Percentiles rank a stretch among this genome's conserved stretches.
phyloP scores from a whole-genome alignment of 2,329 filamentous ascomycete species.

The Fusarium concolor region DNA sequence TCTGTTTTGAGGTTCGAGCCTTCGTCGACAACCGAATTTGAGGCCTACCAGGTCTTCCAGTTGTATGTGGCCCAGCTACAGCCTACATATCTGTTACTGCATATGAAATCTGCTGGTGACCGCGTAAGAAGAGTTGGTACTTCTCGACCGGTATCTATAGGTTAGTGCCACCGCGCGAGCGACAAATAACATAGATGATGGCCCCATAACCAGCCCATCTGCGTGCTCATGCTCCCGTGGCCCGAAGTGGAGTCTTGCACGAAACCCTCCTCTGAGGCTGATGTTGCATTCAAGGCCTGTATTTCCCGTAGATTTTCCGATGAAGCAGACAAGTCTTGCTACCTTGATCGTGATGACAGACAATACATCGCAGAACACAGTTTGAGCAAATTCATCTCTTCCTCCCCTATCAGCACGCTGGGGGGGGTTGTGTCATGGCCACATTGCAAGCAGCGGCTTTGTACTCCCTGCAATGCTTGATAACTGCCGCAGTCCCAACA shows the following conservation, averaged over 20 bases:
- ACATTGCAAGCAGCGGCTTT: neutral
- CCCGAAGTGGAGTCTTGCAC: neutral
- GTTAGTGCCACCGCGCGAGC: neutral
- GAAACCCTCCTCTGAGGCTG: neutral
- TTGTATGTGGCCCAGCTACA: too few species aligned
- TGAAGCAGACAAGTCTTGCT: neutral
- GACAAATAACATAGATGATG: neutral
- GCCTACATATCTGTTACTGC: too few species aligned
- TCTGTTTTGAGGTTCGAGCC: too few species aligned
- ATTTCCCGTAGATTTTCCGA: neutral
- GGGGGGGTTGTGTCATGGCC: neutral
- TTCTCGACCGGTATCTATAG: neutral
- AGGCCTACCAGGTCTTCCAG: too few species aligned
- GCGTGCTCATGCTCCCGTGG: neutral
- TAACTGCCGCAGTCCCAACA: neutral
- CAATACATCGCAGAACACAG: neutral
- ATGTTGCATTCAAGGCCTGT: neutral
- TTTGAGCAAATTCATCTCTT: neutral
- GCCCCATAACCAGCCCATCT: neutral
- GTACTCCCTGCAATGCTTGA: neutral
- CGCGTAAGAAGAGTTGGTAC: neutral
- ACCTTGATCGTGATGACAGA: neutral
- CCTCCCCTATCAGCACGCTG: neutral
- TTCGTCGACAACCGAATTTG: too few species aligned
- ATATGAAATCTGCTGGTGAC: neutral